Percentiles rank a stretch among this genome's conserved stretches.
phyloP scores from a whole-genome alignment of 345 rosid genomes.

The Psidium guajava region DNA sequence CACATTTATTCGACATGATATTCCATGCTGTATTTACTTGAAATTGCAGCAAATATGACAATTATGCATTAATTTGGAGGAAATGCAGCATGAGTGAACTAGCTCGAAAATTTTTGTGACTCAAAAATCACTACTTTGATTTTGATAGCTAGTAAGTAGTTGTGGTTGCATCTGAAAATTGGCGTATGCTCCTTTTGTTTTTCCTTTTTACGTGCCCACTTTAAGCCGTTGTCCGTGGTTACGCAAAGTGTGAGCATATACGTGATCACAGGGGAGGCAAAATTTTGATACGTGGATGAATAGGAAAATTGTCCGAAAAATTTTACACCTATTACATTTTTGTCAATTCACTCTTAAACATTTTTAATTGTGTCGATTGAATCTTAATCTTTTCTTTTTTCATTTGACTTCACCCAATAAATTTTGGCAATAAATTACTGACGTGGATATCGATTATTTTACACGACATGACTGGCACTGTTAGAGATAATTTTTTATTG shows the following conservation, averaged over 20 bases:
- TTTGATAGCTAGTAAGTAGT: not conserved
- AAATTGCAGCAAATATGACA: not conserved
- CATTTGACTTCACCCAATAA: too few relatives aligned
- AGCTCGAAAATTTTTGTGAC: too few relatives aligned
- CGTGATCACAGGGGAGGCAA: not conserved
- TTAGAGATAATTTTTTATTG: too few relatives aligned
- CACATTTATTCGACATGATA: not conserved
- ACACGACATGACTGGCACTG: too few relatives aligned
- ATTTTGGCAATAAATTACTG: too few relatives aligned
- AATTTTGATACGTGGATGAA: too few relatives aligned
- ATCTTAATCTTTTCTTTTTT: too few relatives aligned
- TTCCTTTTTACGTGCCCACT: not conserved
- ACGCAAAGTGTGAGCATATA: not conserved
- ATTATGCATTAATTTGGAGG: not conserved
- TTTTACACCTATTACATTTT: too few relatives aligned
- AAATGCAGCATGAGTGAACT: accelerated
- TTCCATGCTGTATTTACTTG: accelerated
- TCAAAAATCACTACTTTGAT: not conserved
- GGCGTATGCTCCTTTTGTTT: not conserved
- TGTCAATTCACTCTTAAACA: too few relatives aligned
- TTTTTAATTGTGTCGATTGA: too few relatives aligned
- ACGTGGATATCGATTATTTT: too few relatives aligned
- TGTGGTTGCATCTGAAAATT: not conserved
- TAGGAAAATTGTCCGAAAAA: too few relatives aligned
- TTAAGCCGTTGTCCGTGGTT: not conserved